Evolutionary conservation across 495 filamentous ascomycete genomes (phyloP), one percentile per base, ranked within the genome.

Genomic region (Opeltia flavorubescens): DNA sequence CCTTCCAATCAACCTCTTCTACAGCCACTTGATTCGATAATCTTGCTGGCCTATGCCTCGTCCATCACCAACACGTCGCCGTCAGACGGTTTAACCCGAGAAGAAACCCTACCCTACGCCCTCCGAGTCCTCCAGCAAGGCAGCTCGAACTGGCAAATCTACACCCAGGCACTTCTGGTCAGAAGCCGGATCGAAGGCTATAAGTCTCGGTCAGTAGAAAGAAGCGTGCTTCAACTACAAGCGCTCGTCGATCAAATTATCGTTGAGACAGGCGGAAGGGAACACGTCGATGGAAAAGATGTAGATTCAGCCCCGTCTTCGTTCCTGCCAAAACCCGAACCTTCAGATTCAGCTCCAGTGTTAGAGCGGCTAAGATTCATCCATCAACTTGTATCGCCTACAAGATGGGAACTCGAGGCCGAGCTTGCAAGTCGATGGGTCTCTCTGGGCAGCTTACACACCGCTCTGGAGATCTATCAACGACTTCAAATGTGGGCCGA

Each of bases 81-180:
- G 0, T 69, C 78, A 4, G 79, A 95, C 59, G 83, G 83, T 1
- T 69, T 96, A 24, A 96, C 88, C 0, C 74, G 87, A 18, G 93
- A 99, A 59, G 86, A 95, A 61, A 89, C 94, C 29, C 63, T 88
- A 13, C 91, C 91, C 0, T 96, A 87, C 60, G 93, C 89, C 4
- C 80, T 79, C 18, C 77, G 91, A 15, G 93, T 96, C 0, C 72
- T 99, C 17, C 72, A 83, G 13, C 87, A 91, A 45, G 86, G 88
- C 40, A 83, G 83, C 52, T 87, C 86, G 2, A 96, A 96, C 62
- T 99, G 91, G 91, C 93, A 96, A 62, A 80, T 95, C 18, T 96
- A 99, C 59, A 95, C 91, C 0, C 86, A 95, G 56, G 91, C 84
- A 1, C 65, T 99, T 4, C 67, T 96, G 2, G 79, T 95, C 4